Conservation (phyloP, 2,329 filamentous ascomycete species). For the Aulographum hederae region DNA sequence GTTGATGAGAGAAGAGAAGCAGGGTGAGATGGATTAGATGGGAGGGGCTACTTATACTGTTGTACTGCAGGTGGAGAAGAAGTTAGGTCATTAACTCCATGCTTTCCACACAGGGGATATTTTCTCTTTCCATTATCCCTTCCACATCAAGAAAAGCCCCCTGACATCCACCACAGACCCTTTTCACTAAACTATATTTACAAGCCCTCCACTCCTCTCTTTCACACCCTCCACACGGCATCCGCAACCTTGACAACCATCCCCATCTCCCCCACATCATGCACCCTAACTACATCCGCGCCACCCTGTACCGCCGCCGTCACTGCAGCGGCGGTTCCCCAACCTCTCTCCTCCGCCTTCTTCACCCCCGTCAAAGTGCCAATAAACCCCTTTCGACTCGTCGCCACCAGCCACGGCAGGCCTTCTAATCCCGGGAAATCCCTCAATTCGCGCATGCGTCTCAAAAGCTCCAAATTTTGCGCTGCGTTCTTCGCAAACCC, state of each 20-base stretch:
- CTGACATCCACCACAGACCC: too few species aligned
- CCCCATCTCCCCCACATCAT: conserved; percentile 76
- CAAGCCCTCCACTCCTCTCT: too few species aligned
- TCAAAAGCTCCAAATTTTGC: conserved; percentile 69
- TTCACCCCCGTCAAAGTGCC: conserved; percentile 62
- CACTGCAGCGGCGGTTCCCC: conserved; percentile 79
- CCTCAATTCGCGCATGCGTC: conserved; percentile 42
- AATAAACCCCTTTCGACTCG: conserved; percentile 79
- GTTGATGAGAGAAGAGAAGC: too few species aligned
- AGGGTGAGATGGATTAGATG: too few species aligned
- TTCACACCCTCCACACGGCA: conserved; percentile 55
- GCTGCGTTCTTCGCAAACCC: conserved; percentile 75
- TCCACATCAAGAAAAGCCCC: too few species aligned
- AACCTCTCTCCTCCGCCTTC: conserved; percentile 50
- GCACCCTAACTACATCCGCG: conserved; percentile 80
- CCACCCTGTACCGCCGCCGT: conserved; percentile 72
- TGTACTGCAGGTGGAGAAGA: too few species aligned
- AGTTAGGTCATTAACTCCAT: too few species aligned
- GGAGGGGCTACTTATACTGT: too few species aligned
- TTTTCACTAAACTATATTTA: too few species aligned
- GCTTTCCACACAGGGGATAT: too few species aligned
- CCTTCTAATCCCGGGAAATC: conserved; percentile 34
- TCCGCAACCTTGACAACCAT: conserved; percentile 76
- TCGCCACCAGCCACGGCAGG: conserved; percentile 76
- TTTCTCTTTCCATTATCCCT: too few species aligned